Conservation (phyloP, 2,329 filamentous ascomycete genomes). For the Alternaria arborescens region DNA sequence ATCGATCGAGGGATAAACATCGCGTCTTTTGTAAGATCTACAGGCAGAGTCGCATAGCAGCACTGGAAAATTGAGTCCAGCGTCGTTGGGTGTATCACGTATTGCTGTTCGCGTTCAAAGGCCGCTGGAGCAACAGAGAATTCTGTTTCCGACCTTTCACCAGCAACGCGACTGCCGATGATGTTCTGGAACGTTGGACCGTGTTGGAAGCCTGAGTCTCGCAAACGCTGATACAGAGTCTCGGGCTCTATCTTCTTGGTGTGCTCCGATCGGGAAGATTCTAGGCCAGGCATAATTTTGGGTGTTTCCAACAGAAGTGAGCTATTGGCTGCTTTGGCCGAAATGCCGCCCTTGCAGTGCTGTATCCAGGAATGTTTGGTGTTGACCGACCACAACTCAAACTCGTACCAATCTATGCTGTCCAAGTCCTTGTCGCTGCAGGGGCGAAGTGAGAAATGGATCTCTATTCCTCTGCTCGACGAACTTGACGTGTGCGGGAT, state of each 20-base stretch:
- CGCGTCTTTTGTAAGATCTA: conserved; percentile 1
- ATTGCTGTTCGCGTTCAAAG: not conserved
- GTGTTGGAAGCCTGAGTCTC: conserved; percentile 32
- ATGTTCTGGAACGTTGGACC: conserved; percentile 24
- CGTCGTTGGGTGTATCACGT: conserved; percentile 21
- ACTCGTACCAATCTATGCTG: conserved; percentile 8
- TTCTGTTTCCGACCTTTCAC: conserved; percentile 2
- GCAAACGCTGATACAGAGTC: conserved; percentile 52
- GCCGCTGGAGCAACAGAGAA: conserved; percentile 1
- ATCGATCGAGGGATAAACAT: conserved; percentile 22
- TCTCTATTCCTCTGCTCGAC: conserved; percentile 20
- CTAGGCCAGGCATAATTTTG: not conserved
- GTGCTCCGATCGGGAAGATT: not conserved
- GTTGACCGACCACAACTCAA: conserved; percentile 6
- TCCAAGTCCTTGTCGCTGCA: conserved; percentile 12
- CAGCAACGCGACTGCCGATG: not conserved
- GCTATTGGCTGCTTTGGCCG: not conserved
- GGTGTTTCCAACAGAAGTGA: not conserved
- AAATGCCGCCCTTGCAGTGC: conserved; percentile 6
- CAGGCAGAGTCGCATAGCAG: conserved; percentile 10
- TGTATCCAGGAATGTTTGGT: conserved; percentile 2
- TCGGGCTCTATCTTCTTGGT: conserved; percentile 32
- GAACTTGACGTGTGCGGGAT: conserved; percentile 21
- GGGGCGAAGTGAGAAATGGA: conserved; percentile 9
- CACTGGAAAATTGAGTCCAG: conserved; percentile 20